Conservation (phyloP, 768 basidiomycete species). For the Boletellus ananiceps region DNA sequence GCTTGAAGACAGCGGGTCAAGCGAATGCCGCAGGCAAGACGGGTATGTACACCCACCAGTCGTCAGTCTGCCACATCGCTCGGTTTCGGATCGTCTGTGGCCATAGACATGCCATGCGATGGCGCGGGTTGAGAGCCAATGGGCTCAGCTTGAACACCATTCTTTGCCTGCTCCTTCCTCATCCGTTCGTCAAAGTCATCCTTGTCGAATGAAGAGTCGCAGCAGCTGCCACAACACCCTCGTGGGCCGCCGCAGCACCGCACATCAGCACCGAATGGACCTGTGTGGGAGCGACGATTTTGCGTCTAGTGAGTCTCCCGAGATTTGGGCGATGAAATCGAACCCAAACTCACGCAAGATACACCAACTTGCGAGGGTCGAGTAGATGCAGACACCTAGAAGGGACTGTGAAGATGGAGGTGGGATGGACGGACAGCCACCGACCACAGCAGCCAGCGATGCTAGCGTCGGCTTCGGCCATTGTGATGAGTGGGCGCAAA, state of each 20-base stretch:
- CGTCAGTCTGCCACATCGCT: neutral
- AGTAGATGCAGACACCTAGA: slow-evolving; percentile 12
- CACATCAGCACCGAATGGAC: slow-evolving; percentile 18
- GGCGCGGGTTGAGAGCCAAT: slow-evolving; percentile 23
- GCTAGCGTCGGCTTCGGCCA: slow-evolving; percentile 13
- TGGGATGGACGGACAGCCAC: slow-evolving; percentile 1
- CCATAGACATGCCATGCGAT: slow-evolving; percentile 16
- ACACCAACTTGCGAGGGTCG: slow-evolving; percentile 22
- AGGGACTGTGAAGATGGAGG: neutral
- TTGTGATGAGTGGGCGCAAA: slow-evolving; percentile 3
- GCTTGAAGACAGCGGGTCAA: neutral
- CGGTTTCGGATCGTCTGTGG: slow-evolving; percentile 2
- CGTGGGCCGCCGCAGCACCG: slow-evolving; percentile 24
- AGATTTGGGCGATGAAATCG: neutral
- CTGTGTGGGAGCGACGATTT: slow-evolving; percentile 4
- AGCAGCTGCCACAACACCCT: slow-evolving; percentile 29
- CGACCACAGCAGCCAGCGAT: slow-evolving; percentile 22
- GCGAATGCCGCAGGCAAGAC: neutral
- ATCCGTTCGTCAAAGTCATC: slow-evolving; percentile 30
- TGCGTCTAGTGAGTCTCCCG: neutral
- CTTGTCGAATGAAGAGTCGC: slow-evolving; percentile 24
- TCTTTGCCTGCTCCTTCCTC: slow-evolving; percentile 21
- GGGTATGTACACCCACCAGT: neutral
- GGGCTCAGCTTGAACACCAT: slow-evolving; percentile 5
- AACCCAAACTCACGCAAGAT: slow-evolving; percentile 19